Evolutionary conservation across 164 flowering plant species (phyloP), one percentile per base, ranked within the genome.

Genomic region (Stephania cephalantha): DNA sequence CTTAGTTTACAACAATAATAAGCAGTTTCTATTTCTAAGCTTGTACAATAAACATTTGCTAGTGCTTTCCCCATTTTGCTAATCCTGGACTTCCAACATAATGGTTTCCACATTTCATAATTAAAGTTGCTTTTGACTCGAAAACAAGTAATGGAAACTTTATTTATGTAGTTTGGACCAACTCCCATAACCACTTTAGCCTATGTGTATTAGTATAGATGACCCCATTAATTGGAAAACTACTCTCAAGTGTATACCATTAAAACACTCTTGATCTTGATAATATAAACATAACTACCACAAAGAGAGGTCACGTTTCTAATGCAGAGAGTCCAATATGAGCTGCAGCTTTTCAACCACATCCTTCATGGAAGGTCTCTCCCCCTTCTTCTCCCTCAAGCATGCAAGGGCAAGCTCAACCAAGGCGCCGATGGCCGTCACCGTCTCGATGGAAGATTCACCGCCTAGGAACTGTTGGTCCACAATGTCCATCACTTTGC

Each of bases 281-380:
- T 53, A 53, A 9, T 12, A 11, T 18, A 11, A 55, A 12, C 20
- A 55, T 35, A 50, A 45, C 53, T 42, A 66, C 6, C 66, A 67
- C 31, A 46, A 69, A 7, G 10, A 31, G 74, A 63, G 63, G 30
- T 50, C 69, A 78, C 70, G 25, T 70, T 78, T 73, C 22, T 80
- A 42, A 31, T 75, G 71, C n/a, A 74, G 53, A 35, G 73, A 70
- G 44, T 76, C 77, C 22, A 76, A 68, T 29, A 88, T 83, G 73
- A 81, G 67, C 45, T 87, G 79, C 12, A 90, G 84, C 69, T 84
- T 82, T 80, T 80, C 85, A 74, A 81, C 87, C 68, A 87, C 87
- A 68, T 84, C 87, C 76, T 77, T 90, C 95, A 90, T 90, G 79
- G 75, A 12, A 29, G 92, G 91, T 78, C 95, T 86, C 10, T 90